These are phyloP conservation scores for Botrytis tulipae DNA, from an alignment of 2,329 filamentous ascomycete species.

Conservation along the genomic window DNA sequence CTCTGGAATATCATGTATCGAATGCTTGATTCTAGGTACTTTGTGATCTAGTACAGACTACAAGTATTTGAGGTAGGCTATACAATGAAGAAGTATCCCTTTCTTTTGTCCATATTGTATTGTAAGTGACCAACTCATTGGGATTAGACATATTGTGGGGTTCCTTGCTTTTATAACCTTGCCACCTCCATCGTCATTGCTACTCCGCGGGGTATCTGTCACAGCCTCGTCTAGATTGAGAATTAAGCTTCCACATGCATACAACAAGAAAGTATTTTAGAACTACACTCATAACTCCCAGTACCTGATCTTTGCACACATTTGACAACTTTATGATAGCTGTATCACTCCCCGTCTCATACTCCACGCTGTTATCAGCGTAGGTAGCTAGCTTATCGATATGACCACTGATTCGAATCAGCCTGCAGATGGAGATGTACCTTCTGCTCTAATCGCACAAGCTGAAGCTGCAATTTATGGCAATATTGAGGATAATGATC, in stretches of 20 bases:
- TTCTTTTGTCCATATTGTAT: background rate
- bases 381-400: constrained; percentile 1
- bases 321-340: background rate
- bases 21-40: background rate
- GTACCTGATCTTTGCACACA: background rate
- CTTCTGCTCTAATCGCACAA: constrained; percentile 35
- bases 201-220: background rate
- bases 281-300: background rate
- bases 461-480: constrained; percentile 38
- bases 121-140: background rate
- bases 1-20: background rate
- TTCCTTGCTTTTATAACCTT: background rate
- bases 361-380: background rate
- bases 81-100: background rate
- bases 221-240: background rate
- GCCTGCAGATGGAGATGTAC: constrained; percentile 24
- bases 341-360: constrained; percentile 1
- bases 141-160: background rate
- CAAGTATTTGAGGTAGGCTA: background rate
- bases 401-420: constrained; percentile 20
- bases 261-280: constrained; percentile 2
- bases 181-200: background rate
- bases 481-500: constrained; percentile 28
- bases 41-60: background rate
- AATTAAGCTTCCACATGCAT: background rate